Evolutionary conservation across 2,329 filamentous ascomycete genomes (phyloP).

Genomic region (Coniella lustricola): DNA sequence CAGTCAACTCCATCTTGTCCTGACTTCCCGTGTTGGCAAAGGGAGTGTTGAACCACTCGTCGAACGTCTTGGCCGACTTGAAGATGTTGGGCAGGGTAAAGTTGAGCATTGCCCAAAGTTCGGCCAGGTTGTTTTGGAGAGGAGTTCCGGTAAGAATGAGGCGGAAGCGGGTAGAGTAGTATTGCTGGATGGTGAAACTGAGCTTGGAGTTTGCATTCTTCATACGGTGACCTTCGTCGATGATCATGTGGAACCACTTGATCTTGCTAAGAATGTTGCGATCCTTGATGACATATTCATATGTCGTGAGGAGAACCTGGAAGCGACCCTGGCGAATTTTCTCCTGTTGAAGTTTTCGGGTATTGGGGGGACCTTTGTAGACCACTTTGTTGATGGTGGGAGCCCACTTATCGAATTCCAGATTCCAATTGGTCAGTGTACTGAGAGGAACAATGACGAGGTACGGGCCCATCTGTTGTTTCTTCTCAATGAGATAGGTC

Average conservation of each 20-base stretch:
- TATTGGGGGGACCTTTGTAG: constrained; percentile 90
- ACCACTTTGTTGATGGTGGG: constrained; percentile 80
- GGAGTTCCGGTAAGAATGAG: constrained; percentile 97
- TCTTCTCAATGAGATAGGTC: constrained; percentile 94
- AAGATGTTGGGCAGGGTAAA: constrained; percentile 98
- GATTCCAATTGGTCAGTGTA: constrained; percentile 96
- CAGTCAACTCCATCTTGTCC: constrained; percentile 96
- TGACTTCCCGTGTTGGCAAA: constrained; percentile 97
- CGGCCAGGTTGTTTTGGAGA: constrained; percentile 91
- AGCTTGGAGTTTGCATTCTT: constrained; percentile 97
- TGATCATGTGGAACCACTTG: constrained; percentile 99
- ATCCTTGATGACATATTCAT: constrained; percentile 99
- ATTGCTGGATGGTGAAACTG: constrained; percentile 87
- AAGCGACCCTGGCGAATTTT: constrained; percentile 92
- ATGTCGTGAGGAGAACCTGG: constrained; percentile 93
- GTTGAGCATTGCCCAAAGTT: constrained; percentile 96
- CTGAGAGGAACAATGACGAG: constrained; percentile 94
- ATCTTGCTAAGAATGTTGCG: constrained; percentile 92
- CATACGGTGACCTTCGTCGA: constrained; percentile 99
- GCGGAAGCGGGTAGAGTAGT: constrained; percentile 91
- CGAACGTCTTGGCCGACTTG: constrained; percentile 97
- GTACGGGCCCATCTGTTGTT: constrained; percentile 85
- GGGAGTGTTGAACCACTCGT: constrained; percentile 99
- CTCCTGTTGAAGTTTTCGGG: constrained; percentile 84
- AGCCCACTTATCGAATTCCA: constrained; percentile 99